Evolutionary conservation across 2,329 filamentous ascomycete species (phyloP).

Genomic region (Penicillium digitatum): DNA sequence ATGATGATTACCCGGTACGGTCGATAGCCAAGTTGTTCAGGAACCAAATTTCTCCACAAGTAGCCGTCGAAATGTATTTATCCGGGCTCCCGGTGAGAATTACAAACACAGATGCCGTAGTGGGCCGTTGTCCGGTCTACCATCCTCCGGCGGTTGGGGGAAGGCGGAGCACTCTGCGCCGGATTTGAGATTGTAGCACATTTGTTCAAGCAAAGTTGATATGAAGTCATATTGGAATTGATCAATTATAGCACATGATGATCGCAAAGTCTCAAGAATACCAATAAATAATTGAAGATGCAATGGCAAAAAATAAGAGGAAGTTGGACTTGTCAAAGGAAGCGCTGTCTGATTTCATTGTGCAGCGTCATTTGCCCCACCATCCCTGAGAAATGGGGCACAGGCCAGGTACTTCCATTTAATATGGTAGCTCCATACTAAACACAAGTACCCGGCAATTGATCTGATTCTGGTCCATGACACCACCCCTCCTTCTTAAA

Average conservation of each 20-base stretch:
- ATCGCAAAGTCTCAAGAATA: not conserved
- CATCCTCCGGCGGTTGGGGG: slow-evolving; percentile 26
- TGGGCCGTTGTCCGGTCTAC: slow-evolving; percentile 29
- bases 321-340: not conserved
- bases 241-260: not conserved
- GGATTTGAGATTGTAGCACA: slow-evolving; percentile 11
- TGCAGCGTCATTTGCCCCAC: slow-evolving; percentile 27
- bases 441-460: slow-evolving; percentile 13
- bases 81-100: slow-evolving; percentile 25
- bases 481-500: slow-evolving; percentile 22
- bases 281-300: not conserved
- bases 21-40: not conserved
- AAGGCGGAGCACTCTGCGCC: slow-evolving; percentile 35
- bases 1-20: not conserved
- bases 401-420: slow-evolving; percentile 11
- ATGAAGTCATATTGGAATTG: slow-evolving; percentile 1
- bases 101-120: slow-evolving; percentile 18
- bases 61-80: slow-evolving; percentile 22
- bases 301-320: not conserved
- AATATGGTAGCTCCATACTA: slow-evolving; percentile 10
- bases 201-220: not conserved
- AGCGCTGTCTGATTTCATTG: slow-evolving; percentile 17
- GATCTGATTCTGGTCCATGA: slow-evolving; percentile 13
- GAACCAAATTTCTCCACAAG: not conserved
- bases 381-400: slow-evolving; percentile 13